phyloP scores from a whole-genome alignment of 2,329 filamentous ascomycete genomes.

The Orbilia ellipsospora region DNA sequence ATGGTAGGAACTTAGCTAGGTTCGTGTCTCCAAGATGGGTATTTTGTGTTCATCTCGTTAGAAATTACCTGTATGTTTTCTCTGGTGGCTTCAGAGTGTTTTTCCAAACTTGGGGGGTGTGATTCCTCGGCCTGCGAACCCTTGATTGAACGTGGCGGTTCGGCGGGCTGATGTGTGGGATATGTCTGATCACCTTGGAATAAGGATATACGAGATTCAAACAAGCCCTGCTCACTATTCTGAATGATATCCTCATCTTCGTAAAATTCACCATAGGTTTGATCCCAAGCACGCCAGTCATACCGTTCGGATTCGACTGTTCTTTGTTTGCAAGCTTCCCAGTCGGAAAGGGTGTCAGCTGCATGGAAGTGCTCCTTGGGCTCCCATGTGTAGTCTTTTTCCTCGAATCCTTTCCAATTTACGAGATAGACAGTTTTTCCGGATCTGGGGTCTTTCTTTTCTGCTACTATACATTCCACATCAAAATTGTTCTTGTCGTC shows the following conservation, averaged over 20 bases:
- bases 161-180: too few relatives aligned
- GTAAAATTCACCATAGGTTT: conserved; percentile 49
- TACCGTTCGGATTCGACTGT: conserved; percentile 59
- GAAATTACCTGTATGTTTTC: too few relatives aligned
- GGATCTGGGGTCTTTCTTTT: conserved; percentile 62
- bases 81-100: too few relatives aligned
- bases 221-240: neutral
- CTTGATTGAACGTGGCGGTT: too few relatives aligned
- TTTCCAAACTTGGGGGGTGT: too few relatives aligned
- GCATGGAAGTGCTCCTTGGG: conserved; percentile 63
- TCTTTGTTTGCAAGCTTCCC: conserved; percentile 61
- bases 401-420: conserved; percentile 72
- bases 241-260: conserved; percentile 1
- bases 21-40: neutral
- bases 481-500: conserved; percentile 67
- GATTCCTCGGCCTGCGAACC: too few relatives aligned
- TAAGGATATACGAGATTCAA: neutral
- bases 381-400: conserved; percentile 70
- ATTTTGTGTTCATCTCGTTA: too few relatives aligned
- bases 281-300: conserved; percentile 60
- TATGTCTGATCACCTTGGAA: neutral
- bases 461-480: conserved; percentile 69
- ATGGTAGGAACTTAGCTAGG: neutral
- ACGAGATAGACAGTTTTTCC: conserved; percentile 69
- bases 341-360: conserved; percentile 63